These are phyloP conservation scores for Mycena rebaudengoi DNA, from an alignment of 768 basidiomycete genomes.

Conservation along the genomic window DNA sequence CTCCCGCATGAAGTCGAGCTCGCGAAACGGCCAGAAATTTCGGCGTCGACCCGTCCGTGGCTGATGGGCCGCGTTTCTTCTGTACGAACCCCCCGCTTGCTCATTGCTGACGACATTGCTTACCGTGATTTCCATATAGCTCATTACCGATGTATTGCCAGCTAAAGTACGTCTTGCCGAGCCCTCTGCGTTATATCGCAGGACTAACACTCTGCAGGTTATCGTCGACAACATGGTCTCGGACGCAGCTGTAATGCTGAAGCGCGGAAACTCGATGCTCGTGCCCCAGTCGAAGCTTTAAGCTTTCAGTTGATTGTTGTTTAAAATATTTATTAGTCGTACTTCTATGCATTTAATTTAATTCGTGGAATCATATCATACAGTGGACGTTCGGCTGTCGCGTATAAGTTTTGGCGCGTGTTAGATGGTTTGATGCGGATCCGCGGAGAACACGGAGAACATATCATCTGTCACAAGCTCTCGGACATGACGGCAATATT, in stretches of 20 bases:
- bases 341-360: no score
- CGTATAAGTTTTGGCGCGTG: no score
- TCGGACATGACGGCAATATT: no score
- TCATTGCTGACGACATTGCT: background rate
- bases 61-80: constrained; percentile 86
- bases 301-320: constrained; percentile 71
- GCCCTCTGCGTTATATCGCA: no score
- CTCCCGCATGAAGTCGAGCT: constrained; percentile 78
- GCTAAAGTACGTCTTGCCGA: no score
- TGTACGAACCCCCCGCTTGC: constrained; percentile 10
- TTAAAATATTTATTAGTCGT: background rate
- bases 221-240: constrained; percentile 17
- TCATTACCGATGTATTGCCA: constrained; percentile 80
- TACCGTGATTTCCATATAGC: constrained; percentile 19
- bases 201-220: no score
- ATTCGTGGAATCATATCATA: no score
- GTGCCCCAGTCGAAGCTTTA: constrained; percentile 54
- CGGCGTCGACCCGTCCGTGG: constrained; percentile 71
- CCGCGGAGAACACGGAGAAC: no score
- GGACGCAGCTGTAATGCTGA: background rate
- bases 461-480: no score
- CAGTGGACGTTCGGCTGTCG: no score
- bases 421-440: no score
- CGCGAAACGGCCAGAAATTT: constrained; percentile 84
- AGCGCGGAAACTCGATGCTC: constrained; percentile 9